A percentile compares a stretch with the other conserved stretches of the same genome.
phyloP scores from a whole-genome alignment of 2,329 filamentous ascomycete species.

The Helotiales sp. region DNA sequence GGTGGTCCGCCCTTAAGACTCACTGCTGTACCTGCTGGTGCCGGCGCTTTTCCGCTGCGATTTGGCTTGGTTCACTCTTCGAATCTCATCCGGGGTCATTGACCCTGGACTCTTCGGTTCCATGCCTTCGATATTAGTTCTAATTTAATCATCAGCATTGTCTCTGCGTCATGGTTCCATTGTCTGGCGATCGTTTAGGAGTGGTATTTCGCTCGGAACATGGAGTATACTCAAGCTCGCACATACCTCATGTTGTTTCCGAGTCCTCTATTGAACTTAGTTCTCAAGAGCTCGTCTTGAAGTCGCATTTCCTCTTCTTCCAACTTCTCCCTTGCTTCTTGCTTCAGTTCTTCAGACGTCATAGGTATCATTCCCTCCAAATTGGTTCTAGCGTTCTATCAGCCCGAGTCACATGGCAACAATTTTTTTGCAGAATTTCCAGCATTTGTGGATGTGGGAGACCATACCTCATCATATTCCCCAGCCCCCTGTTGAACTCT shows the following conservation, averaged over 20 bases:
- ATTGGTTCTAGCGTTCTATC: neutral
- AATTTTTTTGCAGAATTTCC: neutral
- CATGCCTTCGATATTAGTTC: conserved; percentile 20
- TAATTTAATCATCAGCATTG: neutral
- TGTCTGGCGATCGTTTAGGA: too few species aligned
- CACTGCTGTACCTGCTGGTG: neutral
- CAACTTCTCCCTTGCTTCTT: neutral
- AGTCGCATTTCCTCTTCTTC: neutral
- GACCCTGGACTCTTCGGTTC: neutral
- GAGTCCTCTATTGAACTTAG: neutral
- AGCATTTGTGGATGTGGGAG: neutral
- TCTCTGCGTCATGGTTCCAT: neutral
- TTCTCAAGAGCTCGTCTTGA: neutral
- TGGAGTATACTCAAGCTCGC: neutral
- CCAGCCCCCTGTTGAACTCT: neutral
- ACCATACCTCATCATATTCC: conserved; percentile 17
- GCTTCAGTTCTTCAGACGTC: neutral
- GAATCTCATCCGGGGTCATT: neutral
- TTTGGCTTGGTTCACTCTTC: neutral
- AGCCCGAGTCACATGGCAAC: neutral
- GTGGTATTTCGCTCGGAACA: too few species aligned
- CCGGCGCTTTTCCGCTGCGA: neutral
- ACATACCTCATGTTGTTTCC: conserved; percentile 5
- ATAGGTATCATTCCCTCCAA: neutral
- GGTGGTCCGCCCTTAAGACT: too few species aligned